Base-by-base conservation (phyloP, 257 asterid genomes). In the Capsicum chinense region DNA sequence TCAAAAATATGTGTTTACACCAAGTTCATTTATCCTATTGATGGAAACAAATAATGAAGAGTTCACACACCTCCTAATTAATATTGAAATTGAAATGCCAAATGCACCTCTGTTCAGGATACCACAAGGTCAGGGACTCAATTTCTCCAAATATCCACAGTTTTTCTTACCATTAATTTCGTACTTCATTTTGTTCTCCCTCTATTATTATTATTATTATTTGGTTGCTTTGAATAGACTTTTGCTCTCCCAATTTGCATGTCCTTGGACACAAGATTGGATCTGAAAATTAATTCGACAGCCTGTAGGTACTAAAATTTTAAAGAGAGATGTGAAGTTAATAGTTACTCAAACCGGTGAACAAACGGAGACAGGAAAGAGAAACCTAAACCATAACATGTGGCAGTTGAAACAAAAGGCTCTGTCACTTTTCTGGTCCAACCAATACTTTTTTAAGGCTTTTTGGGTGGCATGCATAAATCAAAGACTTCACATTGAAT, bases 281-380 rank as follows among this genome's bases (percentile, higher is more conserved):
- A 71, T 44, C 57, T 71, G 56, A 5, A 2, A n/a, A 10, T 44
- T 17, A 12, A 12, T 73, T 73, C n/a, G 42, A 19, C 74, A 35
- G 71, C 9, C 13, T 13, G 59, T 11, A 35, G 42, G 74, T 67
- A 12, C 7, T 11, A 3, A 35, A 35, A 37, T 16, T 67, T 67
- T 35, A 67, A 67, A 35, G n/a, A 13, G 47, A 13, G 73, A 71
- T 5, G 59, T 19, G 42, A 73, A n/a, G 57, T 73, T 47, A 73
- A 48, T 48, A 50, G 50, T 12, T 67, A 67, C n/a, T 48, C 11
- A 44, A 44, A 21, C 10, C 6, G 37, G 19, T 35, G 9, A 42
- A 35, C 58, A 4, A 39, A 39, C 44, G 44, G 44, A 39, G 73
- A 73, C 73, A 57, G 85, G 82, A 69, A 68, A 70, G 44, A n/a